Percentiles rank a stretch among this genome's conserved stretches.
phyloP scores from a whole-genome alignment of 768 basidiomycete species.

The Pholiota microspora region DNA sequence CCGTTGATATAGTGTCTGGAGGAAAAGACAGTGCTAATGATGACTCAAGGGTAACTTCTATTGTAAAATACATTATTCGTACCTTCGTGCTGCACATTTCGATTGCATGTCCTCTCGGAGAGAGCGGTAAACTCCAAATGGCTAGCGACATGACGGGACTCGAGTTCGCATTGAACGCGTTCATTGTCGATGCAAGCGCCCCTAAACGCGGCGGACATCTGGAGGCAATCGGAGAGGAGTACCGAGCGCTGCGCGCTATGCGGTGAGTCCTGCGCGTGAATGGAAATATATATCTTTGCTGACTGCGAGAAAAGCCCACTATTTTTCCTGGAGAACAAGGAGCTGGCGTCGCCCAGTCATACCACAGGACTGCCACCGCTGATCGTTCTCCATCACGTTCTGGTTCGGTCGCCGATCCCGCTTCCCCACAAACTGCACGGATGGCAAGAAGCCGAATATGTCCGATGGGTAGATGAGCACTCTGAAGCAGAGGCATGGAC shows the following conservation, averaged over 20 bases:
- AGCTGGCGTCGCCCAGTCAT: conserved; percentile 60
- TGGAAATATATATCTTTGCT: background rate
- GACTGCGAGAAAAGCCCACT: conserved; percentile 55
- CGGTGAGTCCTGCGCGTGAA: conserved; percentile 48
- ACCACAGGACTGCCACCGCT: conserved; percentile 83
- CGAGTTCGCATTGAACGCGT: conserved; percentile 87
- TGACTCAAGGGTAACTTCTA: conserved; percentile 49
- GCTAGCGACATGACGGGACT: conserved; percentile 96
- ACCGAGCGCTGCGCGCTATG: conserved; percentile 81
- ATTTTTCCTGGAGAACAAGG: conserved; percentile 81
- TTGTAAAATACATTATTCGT: conserved; percentile 78
- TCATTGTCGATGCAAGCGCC: conserved; percentile 53
- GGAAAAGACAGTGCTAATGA: background rate
- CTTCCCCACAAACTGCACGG: conserved; percentile 88
- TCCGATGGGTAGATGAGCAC: conserved; percentile 95
- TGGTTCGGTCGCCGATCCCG: conserved; percentile 83
- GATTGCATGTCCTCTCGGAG: conserved; percentile 87
- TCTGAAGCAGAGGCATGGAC: conserved; percentile 75
- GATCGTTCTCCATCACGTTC: conserved; percentile 87
- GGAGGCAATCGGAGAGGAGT: conserved; percentile 82
- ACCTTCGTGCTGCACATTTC: conserved; percentile 94
- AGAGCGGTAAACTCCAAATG: conserved; percentile 90
- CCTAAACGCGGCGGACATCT: conserved; percentile 66
- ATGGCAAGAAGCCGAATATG: conserved; percentile 96
- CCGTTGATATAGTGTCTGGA: conserved; percentile 1